Conservation (phyloP, 2,329 filamentous ascomycete genomes). For the Emmonsia crescens region DNA sequence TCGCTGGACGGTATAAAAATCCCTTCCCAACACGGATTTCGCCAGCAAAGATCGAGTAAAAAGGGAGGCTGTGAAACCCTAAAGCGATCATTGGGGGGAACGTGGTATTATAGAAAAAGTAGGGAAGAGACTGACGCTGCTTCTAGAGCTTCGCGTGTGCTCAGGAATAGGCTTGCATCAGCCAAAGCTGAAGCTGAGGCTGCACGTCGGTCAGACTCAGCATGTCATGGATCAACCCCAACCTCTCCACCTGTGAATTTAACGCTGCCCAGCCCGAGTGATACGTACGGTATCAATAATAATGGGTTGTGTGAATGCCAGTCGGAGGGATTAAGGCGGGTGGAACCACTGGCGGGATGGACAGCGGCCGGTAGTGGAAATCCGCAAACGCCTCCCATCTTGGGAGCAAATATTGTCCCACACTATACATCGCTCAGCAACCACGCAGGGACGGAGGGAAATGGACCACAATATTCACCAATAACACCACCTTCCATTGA, state of each 20-base stretch:
- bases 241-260: background rate
- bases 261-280: background rate
- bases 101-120: constrained; percentile 11
- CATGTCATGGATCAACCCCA: background rate
- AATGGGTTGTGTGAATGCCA: background rate
- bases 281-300: background rate
- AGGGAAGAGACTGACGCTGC: background rate
- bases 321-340: background rate
- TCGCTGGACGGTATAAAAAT: background rate
- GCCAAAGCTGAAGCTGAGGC: constrained; percentile 12
- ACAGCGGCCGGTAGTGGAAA: background rate
- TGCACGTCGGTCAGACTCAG: background rate
- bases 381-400: no score
- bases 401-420: background rate
- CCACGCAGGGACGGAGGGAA: background rate
- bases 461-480: background rate
- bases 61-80: constrained; percentile 4
- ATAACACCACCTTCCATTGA: background rate
- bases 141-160: constrained; percentile 9
- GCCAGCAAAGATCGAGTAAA: background rate
- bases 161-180: constrained; percentile 10
- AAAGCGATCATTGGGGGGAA: constrained; percentile 10
- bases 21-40: background rate
- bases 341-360: background rate
- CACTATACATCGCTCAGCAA: background rate